Base-by-base conservation (phyloP, 2,329 filamentous ascomycete species). In the Exophiala oligosperma region DNA sequence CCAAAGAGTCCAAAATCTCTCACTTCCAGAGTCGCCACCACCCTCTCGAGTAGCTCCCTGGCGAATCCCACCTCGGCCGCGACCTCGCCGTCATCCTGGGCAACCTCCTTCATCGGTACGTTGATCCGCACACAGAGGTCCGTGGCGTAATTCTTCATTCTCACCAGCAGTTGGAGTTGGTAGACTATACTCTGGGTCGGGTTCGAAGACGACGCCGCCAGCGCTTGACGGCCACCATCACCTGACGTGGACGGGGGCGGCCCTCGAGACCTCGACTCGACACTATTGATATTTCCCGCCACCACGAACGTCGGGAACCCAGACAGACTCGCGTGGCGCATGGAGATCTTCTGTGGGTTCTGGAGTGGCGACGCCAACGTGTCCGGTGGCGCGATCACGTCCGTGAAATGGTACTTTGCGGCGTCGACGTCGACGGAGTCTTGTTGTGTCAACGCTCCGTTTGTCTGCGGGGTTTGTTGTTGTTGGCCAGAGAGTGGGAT, bases 111-210 rank as follows among this genome's bases (percentile, higher is more conserved):
- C 72, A 94, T 88, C 28, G 92, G 93, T 49, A 96, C 89, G 74
- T 96, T 97, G 70, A 96, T 84, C 41, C 90, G 90, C 62, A 96
- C 85, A 48, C 96, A 77, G 40, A 97, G 77, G 73, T 97, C 93
- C 1, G 92, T 93, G 57, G 79, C 80, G 70, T 92, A 81, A 67
- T 84, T 81, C 73, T 87, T 87, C 48, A 97, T 79, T 14, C 93
- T 82, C 56, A 97, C 76, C 41, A 97, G 79, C 14, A 91, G 84
- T 64, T 96, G 80, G 94, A 87, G 43, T 84, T 89, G 6, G 90
- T 90, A 61, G 4, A 64, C 66, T n/a, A 59, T 55, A 26, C 50
- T 54, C 11, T 24, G 54, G 40, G 32, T 52, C 40, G 28, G n/a
- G 32, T 38, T 52, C 54, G 59, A 37, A 2, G 26, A 44, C 3